Evolutionary conservation across 495 filamentous ascomycete species (phyloP), one percentile per base, ranked within the genome.

Genomic region (Parathielavia hyrcaniae): DNA sequence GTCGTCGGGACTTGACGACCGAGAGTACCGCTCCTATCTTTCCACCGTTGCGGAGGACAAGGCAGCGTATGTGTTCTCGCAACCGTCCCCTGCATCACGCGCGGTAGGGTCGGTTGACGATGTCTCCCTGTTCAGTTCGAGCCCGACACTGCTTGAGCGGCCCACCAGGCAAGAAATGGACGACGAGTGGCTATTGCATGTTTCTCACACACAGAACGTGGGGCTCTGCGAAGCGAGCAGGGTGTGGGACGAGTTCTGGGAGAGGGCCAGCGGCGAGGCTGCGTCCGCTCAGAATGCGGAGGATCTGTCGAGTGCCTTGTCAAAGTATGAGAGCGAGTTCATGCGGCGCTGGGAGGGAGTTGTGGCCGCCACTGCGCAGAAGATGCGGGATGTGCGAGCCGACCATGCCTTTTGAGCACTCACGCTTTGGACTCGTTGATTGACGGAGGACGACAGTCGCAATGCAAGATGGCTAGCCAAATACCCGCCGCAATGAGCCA

Each of bases 241-340:
- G 22, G 20, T 70, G 26, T 70, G 66, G 65, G 49, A 64, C 19
- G 66, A 65, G 0, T 54, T 67, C n/a, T 61, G 67, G 60, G 48
- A 59, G 35, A 64, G 40, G 30, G 65, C 50, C 10, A 19, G 14
- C 30, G 51, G 36, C 2, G 68, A 61, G 22, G 53, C 58, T 30
- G 48, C 60, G 2, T 40, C 44, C 11, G 35, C 53, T 9, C 51
- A 58, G 2, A 26, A 53, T 35, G n/a, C 41, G 8, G 41, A 56
- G 9, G 58, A 63, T 19, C 46, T 53, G 11, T 32, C 44, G 20
- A 51, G 50, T 13, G 45, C 60, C 1, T 55, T 60, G 50, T 36
- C 56, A 4, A 59, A 39, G 26, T 60, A 50, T 30, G 64, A 58
- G 16, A 39, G 40, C 4, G 64, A 64, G n/a, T 67, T 60, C 40